Conservation (phyloP, 331 rosid species). For the Dryas integrifolia region DNA sequence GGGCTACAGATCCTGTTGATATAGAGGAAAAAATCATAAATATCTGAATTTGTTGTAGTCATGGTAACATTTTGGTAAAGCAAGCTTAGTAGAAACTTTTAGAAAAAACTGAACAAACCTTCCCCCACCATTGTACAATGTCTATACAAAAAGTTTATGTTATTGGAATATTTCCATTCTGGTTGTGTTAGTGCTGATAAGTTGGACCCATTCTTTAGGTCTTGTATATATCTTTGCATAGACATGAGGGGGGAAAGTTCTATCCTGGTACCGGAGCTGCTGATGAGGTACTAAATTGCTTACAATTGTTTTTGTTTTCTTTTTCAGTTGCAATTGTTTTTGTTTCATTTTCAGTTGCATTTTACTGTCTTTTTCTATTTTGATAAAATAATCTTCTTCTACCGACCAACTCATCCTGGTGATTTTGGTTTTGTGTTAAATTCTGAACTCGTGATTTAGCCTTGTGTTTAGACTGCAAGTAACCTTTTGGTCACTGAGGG, state of each 20-base stretch:
- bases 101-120: constrained; percentile 15
- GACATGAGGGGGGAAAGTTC: constrained; percentile 86
- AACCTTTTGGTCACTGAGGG: too few species aligned
- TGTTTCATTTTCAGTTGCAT: too few species aligned
- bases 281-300: constrained; percentile 66
- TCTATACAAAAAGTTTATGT: background rate
- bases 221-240: constrained; percentile 88
- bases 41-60: background rate
- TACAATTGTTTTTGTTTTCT: constrained; percentile 16
- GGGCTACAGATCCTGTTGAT: background rate
- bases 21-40: background rate
- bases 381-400: too few species aligned
- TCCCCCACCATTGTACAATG: background rate
- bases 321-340: constrained; percentile 12
- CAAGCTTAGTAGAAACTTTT: background rate
- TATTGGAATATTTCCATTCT: background rate
- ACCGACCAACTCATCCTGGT: too few species aligned
- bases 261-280: constrained; percentile 99
- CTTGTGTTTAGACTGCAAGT: too few species aligned
- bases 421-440: too few species aligned
- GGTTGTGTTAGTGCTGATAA: constrained; percentile 28
- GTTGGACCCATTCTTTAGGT: constrained; percentile 49
- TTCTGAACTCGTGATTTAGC: too few species aligned
- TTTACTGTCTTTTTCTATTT: too few species aligned
- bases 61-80: background rate